Evolutionary conservation across 805 yeast species (phyloP).

Genomic region (Candida odintsovae): DNA sequence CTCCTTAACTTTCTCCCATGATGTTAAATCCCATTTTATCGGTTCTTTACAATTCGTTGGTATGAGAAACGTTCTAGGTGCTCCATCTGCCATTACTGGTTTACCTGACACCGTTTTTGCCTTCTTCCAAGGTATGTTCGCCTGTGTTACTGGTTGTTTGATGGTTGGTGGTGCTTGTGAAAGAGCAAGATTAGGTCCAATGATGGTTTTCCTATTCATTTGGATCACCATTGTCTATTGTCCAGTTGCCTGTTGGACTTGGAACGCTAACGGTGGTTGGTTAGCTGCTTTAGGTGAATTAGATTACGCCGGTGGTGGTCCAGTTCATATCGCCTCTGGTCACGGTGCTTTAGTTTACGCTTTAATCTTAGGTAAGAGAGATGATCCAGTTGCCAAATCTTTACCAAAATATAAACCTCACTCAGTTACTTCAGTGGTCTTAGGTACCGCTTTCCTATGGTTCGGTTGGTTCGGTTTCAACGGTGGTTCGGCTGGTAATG

Average conservation of each 20-base stretch:
- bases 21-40: conserved; percentile 54
- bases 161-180: conserved; percentile 98
- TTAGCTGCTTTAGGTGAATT: conserved; percentile 72
- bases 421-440: conserved; percentile 80
- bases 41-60: conserved; percentile 83
- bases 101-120: conserved; percentile 91
- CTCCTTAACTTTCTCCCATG: conserved; percentile 77
- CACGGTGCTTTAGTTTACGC: conserved; percentile 94
- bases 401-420: conserved; percentile 93
- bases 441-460: conserved; percentile 94
- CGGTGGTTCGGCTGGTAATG: conserved; percentile 96
- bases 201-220: conserved; percentile 89
- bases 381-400: conserved; percentile 67
- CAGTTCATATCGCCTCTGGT: conserved; percentile 94
- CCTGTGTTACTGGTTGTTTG: conserved; percentile 85
- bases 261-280: conserved; percentile 98
- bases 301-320: conserved; percentile 99
- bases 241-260: conserved; percentile 96
- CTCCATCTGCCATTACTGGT: conserved; percentile 56
- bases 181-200: conserved; percentile 92
- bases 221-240: conserved; percentile 96
- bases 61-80: conserved; percentile 76
- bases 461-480: conserved; percentile 99
- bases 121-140: conserved; percentile 96
- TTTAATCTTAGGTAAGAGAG: conserved; percentile 85